A percentile compares a stretch with the other conserved stretches of the same genome.
These are phyloP conservation scores for Zygosaccharomyces kombuchaensis DNA, from an alignment of 805 yeast genomes.

Conservation along the genomic window DNA sequence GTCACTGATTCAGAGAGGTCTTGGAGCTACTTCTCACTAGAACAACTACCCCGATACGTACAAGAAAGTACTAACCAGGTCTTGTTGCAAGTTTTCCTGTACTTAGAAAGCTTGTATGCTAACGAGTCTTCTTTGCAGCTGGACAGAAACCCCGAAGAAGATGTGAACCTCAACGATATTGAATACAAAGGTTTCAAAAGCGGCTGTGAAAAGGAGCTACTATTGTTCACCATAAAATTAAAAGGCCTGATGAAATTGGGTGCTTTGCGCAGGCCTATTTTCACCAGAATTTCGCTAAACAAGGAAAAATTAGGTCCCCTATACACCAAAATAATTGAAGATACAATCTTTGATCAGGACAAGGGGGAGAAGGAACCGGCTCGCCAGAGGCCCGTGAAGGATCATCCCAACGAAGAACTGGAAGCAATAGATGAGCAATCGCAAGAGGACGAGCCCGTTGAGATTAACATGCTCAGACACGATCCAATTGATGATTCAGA, in stretches of 20 bases:
- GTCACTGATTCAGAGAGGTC: constrained; percentile 22
- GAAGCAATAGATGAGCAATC: constrained; percentile 14
- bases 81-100: constrained; percentile 22
- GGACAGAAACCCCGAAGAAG: constrained; percentile 27
- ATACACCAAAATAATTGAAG: constrained; percentile 24
- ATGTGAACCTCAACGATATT: constrained; percentile 24
- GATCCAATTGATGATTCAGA: constrained; percentile 17
- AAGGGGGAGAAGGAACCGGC: constrained; percentile 3
- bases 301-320: constrained; percentile 25
- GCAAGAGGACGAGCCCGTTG: constrained; percentile 11
- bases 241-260: constrained; percentile 26
- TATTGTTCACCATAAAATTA: constrained; percentile 29
- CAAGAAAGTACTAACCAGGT: constrained; percentile 10
- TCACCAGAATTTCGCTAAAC: constrained; percentile 24
- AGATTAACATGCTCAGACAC: constrained; percentile 9
- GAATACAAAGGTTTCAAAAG: constrained; percentile 7
- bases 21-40: constrained; percentile 20
- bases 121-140: constrained; percentile 18
- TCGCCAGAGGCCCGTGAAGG: not conserved
- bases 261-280: constrained; percentile 14
- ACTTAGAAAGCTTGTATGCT: constrained; percentile 27
- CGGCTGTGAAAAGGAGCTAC: constrained; percentile 23
- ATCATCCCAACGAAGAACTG: not conserved
- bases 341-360: constrained; percentile 20
- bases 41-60: constrained; percentile 15